These are phyloP conservation scores for Linderina pennispora DNA, from an alignment of 192 early-diverging fungal genomes.

Conservation along the genomic window DNA sequence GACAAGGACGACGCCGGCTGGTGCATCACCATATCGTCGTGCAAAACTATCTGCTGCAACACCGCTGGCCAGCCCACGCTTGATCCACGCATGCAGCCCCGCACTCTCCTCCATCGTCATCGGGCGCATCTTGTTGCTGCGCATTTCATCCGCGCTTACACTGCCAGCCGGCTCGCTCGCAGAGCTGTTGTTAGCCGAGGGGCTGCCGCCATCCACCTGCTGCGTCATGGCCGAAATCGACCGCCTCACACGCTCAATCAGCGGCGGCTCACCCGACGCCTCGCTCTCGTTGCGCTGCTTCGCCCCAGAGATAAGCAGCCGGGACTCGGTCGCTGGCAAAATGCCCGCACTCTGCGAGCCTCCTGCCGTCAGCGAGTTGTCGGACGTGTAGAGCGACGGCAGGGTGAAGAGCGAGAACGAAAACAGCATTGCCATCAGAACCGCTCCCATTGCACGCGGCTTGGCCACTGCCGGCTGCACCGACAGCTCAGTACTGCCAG, in stretches of 20 bases:
- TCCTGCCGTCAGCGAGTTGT: constrained; percentile 25
- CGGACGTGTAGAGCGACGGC: constrained; percentile 46
- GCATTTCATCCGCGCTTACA: not conserved
- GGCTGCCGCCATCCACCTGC: constrained; percentile 12
- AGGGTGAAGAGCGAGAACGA: constrained; percentile 79
- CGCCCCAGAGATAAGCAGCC: constrained; percentile 15
- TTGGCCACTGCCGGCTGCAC: no score
- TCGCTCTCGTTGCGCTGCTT: not conserved
- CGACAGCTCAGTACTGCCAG: no score
- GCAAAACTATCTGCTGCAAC: no score
- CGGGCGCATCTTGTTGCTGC: constrained; percentile 19
- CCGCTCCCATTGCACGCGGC: constrained; percentile 21
- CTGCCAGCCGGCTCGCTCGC: not conserved
- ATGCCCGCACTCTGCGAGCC: constrained; percentile 21
- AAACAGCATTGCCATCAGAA: constrained; percentile 68
- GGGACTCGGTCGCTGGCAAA: constrained; percentile 17
- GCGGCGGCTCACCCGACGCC: constrained; percentile 5
- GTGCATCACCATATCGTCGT: no score
- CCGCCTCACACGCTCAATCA: constrained; percentile 36
- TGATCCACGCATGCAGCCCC: constrained; percentile 38
- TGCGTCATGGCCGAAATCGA: constrained; percentile 26
- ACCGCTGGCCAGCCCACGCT: constrained; percentile 10
- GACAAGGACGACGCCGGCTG: constrained; percentile 13
- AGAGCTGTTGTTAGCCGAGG: not conserved
- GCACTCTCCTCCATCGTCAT: constrained; percentile 45